Percentiles rank a stretch among this genome's conserved stretches.
Evolutionary conservation across 257 asterid genomes (phyloP).

Genomic region (Verbena officinalis): DNA sequence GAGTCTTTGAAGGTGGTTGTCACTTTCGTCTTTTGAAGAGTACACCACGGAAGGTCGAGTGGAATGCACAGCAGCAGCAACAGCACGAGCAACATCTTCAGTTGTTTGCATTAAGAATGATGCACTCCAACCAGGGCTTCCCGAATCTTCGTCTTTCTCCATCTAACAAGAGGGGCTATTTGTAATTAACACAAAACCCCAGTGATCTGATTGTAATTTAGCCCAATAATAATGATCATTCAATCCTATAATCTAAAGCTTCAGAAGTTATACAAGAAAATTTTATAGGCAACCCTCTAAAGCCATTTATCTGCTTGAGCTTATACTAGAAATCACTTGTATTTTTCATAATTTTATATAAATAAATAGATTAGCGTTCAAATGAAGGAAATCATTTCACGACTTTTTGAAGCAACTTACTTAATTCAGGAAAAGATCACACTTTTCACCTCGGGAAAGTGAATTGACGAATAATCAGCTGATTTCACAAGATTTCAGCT

Average conservation of each 20-base stretch:
- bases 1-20: conserved; percentile 57
- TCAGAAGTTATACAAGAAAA: conserved; percentile 2
- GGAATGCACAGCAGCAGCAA: conserved; percentile 58
- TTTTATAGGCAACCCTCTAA: neutral
- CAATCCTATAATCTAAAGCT: conserved; percentile 1
- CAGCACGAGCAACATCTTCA: conserved; percentile 72
- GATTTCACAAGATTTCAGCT: conserved; percentile 3
- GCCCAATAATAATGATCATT: too few species aligned
- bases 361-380: neutral
- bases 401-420: neutral
- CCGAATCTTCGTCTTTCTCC: conserved; percentile 62
- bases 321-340: too few species aligned
- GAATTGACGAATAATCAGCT: conserved; percentile 11
- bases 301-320: neutral
- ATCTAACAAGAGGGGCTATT: conserved; percentile 21
- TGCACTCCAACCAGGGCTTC: conserved; percentile 66
- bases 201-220: too few species aligned
- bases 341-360: neutral
- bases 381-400: conserved; percentile 3
- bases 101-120: conserved; percentile 67
- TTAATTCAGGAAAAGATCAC: neutral
- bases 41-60: conserved; percentile 68
- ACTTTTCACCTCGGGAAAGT: conserved; percentile 13
- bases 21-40: conserved; percentile 66
- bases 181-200: too few species aligned